These are phyloP conservation scores for Penicillium sp. DNA, from an alignment of 2,329 filamentous ascomycete species.

Conservation along the genomic window DNA sequence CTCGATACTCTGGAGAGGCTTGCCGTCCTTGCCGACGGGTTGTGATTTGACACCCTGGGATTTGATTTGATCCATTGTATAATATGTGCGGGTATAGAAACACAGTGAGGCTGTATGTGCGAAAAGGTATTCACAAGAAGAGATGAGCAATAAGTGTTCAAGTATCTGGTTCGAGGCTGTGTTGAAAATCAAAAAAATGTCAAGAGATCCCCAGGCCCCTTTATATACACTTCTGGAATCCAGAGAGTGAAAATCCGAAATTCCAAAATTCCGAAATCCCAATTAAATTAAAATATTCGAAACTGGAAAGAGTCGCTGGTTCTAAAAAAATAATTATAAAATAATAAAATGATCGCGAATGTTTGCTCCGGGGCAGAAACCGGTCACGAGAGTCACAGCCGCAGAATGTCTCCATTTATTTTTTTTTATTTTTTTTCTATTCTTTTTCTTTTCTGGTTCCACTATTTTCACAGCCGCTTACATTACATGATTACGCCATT, in stretches of 20 bases:
- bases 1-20: slow-evolving; percentile 14
- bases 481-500: background rate
- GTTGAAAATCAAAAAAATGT: background rate
- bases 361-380: slow-evolving; percentile 19
- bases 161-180: background rate
- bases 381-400: slow-evolving; percentile 14
- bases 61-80: slow-evolving; percentile 6
- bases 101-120: background rate
- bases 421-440: background rate
- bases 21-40: background rate
- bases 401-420: background rate
- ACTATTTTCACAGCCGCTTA: background rate
- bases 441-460: background rate
- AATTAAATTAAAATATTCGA: background rate
- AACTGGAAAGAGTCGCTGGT: background rate
- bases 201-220: background rate
- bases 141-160: background rate
- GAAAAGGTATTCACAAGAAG: background rate
- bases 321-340: slow-evolving; percentile 2
- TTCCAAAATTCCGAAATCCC: background rate
- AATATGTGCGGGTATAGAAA: background rate
- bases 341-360: slow-evolving; percentile 1
- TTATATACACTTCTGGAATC: slow-evolving; percentile 10
- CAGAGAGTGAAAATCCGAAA: background rate
- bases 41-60: slow-evolving; percentile 1